Evolutionary conservation across 139 green algal species (phyloP).

Genomic region (Chlorella sp.): DNA sequence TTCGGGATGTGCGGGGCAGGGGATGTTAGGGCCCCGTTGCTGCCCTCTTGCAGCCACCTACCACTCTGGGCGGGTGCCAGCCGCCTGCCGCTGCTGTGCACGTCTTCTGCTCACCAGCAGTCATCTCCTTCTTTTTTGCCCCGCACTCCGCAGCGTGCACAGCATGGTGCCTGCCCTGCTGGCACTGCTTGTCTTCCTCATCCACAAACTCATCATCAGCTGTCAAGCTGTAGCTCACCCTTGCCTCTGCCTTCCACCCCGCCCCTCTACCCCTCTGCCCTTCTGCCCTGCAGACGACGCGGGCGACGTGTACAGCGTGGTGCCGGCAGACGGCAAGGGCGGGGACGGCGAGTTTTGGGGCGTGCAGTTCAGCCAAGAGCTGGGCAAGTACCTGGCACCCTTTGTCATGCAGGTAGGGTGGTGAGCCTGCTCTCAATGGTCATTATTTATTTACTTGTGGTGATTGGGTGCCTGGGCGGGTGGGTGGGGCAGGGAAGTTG

Average conservation of each 20-base stretch:
- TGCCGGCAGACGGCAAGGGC: conserved; percentile 6
- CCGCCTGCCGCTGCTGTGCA: neutral
- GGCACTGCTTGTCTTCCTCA: too few relatives aligned
- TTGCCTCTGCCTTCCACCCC: neutral
- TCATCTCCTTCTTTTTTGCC: neutral
- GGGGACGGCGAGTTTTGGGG: conserved; percentile 47
- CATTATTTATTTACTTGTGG: too few relatives aligned
- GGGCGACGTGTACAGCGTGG: conserved; percentile 34
- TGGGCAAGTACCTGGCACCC: conserved; percentile 39
- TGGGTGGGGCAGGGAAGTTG: neutral
- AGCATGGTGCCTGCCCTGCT: too few relatives aligned
- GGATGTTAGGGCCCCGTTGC: neutral
- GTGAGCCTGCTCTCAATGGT: too few relatives aligned
- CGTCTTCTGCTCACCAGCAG: neutral
- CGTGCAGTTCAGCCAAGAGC: neutral
- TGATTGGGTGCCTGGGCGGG: neutral
- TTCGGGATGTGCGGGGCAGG: neutral
- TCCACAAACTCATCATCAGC: too few relatives aligned
- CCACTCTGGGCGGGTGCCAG: neutral
- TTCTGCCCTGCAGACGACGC: neutral
- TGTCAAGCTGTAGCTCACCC: too few relatives aligned
- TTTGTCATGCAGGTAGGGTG: conserved; percentile 49
- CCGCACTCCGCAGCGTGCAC: too few relatives aligned
- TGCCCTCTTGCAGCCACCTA: neutral
- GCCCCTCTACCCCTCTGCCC: neutral